phyloP scores from a whole-genome alignment of 202 grass and related monocot species.

The Digitaria exilis region DNA sequence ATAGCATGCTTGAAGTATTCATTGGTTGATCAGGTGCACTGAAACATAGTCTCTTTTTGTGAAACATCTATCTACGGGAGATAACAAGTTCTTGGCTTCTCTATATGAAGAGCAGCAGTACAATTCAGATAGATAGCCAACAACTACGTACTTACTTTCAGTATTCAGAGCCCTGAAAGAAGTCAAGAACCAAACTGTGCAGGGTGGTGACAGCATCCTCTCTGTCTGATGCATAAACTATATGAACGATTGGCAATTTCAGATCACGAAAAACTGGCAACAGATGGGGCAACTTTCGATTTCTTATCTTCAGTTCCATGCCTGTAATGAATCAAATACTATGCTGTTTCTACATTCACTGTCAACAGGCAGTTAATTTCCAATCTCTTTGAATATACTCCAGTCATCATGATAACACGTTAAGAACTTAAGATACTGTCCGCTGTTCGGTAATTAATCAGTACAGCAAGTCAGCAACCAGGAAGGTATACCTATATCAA shows the following conservation, averaged over 20 bases:
- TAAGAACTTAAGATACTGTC: neutral
- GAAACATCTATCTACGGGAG: neutral
- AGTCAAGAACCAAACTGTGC: neutral
- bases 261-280: neutral
- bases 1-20: neutral
- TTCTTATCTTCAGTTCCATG: neutral
- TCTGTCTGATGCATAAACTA: neutral
- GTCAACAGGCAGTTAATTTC: neutral
- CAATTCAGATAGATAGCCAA: constrained; percentile 8
- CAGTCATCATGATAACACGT: neutral
- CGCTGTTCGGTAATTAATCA: neutral
- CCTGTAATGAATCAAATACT: neutral
- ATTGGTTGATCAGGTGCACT: neutral
- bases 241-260: neutral
- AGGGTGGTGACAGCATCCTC: neutral
- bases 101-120: neutral
- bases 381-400: neutral
- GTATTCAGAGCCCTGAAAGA: neutral
- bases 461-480: neutral
- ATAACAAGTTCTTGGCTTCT: neutral
- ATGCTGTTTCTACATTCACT: neutral
- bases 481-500: neutral
- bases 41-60: neutral
- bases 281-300: neutral
- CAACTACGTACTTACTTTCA: neutral